These are phyloP conservation scores for Ensete glaucum DNA, from an alignment of 176 grass and related monocot species.

Conservation along the genomic window DNA sequence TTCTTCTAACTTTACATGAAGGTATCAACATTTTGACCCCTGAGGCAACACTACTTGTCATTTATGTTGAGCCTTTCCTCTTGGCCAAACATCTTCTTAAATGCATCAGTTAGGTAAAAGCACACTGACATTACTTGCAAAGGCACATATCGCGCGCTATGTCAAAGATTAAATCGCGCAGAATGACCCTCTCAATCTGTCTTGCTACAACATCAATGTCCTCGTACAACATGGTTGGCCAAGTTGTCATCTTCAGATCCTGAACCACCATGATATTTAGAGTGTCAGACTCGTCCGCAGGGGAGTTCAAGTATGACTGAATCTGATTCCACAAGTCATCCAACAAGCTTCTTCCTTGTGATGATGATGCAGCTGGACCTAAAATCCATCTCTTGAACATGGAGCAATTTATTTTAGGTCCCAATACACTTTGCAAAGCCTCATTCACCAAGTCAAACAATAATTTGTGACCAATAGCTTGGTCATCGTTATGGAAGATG, in stretches of 20 bases:
- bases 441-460: constrained; percentile 71
- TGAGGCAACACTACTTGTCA: not conserved
- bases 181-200: constrained; percentile 42
- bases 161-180: constrained; percentile 35
- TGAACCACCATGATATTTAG: constrained; percentile 34
- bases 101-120: not conserved
- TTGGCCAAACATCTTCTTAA: not conserved
- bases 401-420: constrained; percentile 9
- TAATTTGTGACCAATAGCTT: constrained; percentile 29
- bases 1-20: too few relatives aligned
- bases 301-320: constrained; percentile 25
- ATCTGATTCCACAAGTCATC: constrained; percentile 51
- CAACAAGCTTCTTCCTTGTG: constrained; percentile 27
- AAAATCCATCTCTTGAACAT: constrained; percentile 36
- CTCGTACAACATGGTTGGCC: constrained; percentile 27
- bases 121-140: not conserved
- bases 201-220: constrained; percentile 35
- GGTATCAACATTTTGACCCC: too few relatives aligned
- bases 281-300: constrained; percentile 35
- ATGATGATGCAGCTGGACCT: constrained; percentile 2
- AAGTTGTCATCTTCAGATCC: constrained; percentile 29
- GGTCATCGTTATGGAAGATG: constrained; percentile 17
- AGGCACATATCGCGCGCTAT: constrained; percentile 19
- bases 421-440: constrained; percentile 30
- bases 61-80: not conserved